Base-by-base conservation (phyloP, 257 asterid genomes). In the Gentiana straminea region DNA sequence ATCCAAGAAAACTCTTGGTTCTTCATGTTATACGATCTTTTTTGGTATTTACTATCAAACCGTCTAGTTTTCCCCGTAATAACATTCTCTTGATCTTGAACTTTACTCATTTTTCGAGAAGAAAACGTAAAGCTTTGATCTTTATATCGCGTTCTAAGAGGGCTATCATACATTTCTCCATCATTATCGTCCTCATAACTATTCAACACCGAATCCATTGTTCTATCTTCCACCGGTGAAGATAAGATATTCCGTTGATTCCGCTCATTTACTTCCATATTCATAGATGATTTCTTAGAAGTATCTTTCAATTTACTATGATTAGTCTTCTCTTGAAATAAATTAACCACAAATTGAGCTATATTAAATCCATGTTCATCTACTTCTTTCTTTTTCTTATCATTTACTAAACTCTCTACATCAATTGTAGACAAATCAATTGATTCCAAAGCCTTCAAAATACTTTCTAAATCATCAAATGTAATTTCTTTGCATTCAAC, bases 381-480 rank as follows among this genome's bases (percentile, higher is more conserved):
- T 2, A 54, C 67, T 57, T 70, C 85, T 69, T 80, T 82, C 66
- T 69, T 74, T 61, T 58, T 67, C 81, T 65, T 77, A 50, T 73
- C 78, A 47, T 56, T 60, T 44, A 73, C 32, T 35, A 71, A 7
- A 68, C 66, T 69, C 64, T 65, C 76, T 51, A 76, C 58, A 62
- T 71, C 70, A 52, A 60, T 12, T 11, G 70, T 63, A 45, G 67
- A 70, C 33, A 51, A 36, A 46, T 71, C 67, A 49, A 70, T 61
- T 13, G 84, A 72, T 59, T 82, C 96, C 35, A 75, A 60, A 56
- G 47, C 68, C 64, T 73, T 72, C 44, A 68, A 15, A 60, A 75
- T 78, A 66, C 82, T 67, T 67, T 72, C 75, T 65, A 86, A 76
- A 71, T 82, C 97, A 55, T 70, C 69, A 69, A 69, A 48, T 5